A percentile compares a stretch with the other conserved stretches of the same genome.
Evolutionary conservation across 345 rosid species (phyloP).

Genomic region (Eucalyptus leucophloia): DNA sequence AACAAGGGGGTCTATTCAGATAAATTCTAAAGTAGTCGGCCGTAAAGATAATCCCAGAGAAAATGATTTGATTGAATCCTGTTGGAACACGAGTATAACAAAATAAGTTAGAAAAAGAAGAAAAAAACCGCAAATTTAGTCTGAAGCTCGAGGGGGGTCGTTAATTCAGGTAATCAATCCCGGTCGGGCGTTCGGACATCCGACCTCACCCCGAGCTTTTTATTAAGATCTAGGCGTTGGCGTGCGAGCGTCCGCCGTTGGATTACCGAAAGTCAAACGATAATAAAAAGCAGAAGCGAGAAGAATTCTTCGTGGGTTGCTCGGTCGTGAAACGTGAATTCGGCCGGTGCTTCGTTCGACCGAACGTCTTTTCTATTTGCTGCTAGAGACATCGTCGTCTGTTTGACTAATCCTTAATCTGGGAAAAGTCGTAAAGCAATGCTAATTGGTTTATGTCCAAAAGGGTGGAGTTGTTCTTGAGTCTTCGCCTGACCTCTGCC

Average conservation of each 20-base stretch:
- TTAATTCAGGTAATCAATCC: neutral
- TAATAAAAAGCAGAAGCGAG: neutral
- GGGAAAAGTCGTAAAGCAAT: neutral
- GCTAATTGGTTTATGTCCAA: neutral
- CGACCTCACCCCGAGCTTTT: neutral
- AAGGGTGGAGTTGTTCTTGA: neutral
- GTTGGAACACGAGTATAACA: neutral
- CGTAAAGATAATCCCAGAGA: neutral
- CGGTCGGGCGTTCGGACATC: neutral
- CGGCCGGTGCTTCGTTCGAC: neutral
- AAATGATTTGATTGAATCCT: neutral
- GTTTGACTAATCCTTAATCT: neutral
- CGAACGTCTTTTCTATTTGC: neutral
- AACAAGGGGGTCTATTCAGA: neutral
- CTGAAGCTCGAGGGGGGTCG: neutral
- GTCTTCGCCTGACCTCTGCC: neutral
- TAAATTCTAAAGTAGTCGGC: neutral
- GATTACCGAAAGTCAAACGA: neutral
- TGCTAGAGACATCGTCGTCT: neutral
- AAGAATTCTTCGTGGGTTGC: neutral
- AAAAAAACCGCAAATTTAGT: neutral
- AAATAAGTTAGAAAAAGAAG: neutral
- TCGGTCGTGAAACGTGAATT: neutral
- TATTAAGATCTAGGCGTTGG: neutral
- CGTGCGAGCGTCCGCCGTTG: neutral